Evolutionary conservation across 163 green algal species (phyloP).

Genomic region (Prototheca cutis): DNA sequence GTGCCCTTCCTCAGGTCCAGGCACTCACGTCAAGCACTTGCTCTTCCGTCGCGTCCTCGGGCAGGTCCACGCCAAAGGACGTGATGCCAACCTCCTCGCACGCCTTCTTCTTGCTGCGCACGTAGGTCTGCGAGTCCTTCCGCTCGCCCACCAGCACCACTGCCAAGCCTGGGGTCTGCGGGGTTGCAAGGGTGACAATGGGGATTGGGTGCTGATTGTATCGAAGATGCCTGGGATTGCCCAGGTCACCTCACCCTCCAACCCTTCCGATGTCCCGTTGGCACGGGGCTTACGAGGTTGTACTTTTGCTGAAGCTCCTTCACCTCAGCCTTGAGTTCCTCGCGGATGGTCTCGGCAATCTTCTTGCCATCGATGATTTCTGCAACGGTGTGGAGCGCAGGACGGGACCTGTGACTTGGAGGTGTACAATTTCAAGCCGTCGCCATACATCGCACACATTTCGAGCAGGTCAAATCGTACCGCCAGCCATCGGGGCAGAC

Average conservation of each 20-base stretch:
- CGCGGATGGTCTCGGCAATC: constrained; percentile 68
- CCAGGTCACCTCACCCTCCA: too few relatives aligned
- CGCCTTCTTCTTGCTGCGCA: constrained; percentile 81
- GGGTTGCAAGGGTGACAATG: background rate
- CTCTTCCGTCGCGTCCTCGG: constrained; percentile 58
- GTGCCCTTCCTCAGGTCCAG: background rate
- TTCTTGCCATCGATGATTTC: constrained; percentile 84
- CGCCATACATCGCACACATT: too few relatives aligned
- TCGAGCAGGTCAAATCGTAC: too few relatives aligned
- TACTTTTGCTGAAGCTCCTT: constrained; percentile 50
- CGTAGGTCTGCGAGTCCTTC: constrained; percentile 88
- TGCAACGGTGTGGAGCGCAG: too few relatives aligned
- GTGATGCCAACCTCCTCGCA: constrained; percentile 78
- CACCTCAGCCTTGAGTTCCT: constrained; percentile 67
- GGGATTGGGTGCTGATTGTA: too few relatives aligned
- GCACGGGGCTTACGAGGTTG: constrained; percentile 53
- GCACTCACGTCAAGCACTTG: constrained; percentile 53
- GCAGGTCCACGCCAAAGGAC: constrained; percentile 68
- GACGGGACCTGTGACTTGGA: too few relatives aligned
- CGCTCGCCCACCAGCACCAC: constrained; percentile 85
- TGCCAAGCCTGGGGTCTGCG: constrained; percentile 71
- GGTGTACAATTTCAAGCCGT: too few relatives aligned
- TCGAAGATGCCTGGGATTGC: too few relatives aligned
- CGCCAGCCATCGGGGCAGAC: too few relatives aligned
- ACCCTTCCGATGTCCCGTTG: too few relatives aligned